phyloP scores from a whole-genome alignment of 2,329 filamentous ascomycete species.

The Aspergillus alliaceus region DNA sequence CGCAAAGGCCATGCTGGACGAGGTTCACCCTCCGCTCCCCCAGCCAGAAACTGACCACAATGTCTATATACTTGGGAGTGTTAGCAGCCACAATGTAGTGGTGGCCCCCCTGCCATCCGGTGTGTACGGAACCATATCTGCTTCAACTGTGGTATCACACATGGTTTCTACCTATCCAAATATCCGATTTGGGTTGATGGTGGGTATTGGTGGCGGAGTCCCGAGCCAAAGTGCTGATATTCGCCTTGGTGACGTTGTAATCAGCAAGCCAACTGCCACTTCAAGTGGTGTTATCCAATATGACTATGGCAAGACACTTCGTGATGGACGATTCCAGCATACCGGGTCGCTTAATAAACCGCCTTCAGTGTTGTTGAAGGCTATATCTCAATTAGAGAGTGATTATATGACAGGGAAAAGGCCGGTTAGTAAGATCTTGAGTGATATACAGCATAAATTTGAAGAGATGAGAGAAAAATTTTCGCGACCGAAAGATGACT shows the following conservation, averaged over 20 bases:
- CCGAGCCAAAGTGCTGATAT: no score
- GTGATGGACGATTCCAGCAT: slow-evolving; percentile 16
- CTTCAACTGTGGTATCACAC: slow-evolving; percentile 22
- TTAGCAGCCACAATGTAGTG: slow-evolving; percentile 25
- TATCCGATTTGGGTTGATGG: slow-evolving; percentile 19
- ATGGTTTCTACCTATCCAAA: slow-evolving; percentile 25
- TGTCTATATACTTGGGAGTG: slow-evolving; percentile 21
- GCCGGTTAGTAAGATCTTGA: not conserved
- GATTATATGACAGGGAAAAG: not conserved
- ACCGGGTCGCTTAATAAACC: slow-evolving; percentile 20
- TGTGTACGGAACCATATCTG: slow-evolving; percentile 21
- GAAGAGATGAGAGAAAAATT: slow-evolving; percentile 6
- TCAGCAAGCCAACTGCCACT: no score
- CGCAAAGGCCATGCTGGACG: slow-evolving; percentile 29
- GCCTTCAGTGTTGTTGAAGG: slow-evolving; percentile 13
- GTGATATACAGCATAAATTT: not conserved
- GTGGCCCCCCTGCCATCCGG: slow-evolving; percentile 23
- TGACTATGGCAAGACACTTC: slow-evolving; percentile 25
- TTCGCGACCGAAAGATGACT: slow-evolving; percentile 12
- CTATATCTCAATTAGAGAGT: slow-evolving; percentile 10
- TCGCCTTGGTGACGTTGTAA: no score
- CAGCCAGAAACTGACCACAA: slow-evolving; percentile 18
- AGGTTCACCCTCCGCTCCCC: slow-evolving; percentile 18
- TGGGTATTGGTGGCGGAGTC: no score
- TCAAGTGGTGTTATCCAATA: no score